Evolutionary conservation across 2,329 filamentous ascomycete genomes (phyloP).

Genomic region (Tolypocladium inflatum): DNA sequence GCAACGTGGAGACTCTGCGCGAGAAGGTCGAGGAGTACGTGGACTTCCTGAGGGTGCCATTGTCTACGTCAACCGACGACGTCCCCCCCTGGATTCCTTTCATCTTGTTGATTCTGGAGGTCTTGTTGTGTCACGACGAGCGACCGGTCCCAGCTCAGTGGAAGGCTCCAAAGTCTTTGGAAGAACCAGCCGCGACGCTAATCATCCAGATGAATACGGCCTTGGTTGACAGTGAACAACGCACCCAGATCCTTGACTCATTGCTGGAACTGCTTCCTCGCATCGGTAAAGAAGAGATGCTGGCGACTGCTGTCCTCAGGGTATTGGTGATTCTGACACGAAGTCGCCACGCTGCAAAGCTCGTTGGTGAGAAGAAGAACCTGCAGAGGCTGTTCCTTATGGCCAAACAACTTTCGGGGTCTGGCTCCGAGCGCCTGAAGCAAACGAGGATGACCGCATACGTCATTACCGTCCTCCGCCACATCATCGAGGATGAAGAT

Average conservation of each 20-base stretch:
- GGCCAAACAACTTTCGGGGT: slow-evolving; percentile 81
- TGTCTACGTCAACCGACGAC: slow-evolving; percentile 61
- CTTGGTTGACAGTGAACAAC: slow-evolving; percentile 47
- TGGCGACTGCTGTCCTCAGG: slow-evolving; percentile 75
- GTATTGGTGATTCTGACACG: slow-evolving; percentile 84
- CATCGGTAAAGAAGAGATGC: slow-evolving; percentile 75
- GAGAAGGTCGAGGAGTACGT: slow-evolving; percentile 70
- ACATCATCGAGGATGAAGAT: slow-evolving; percentile 89
- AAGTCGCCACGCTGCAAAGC: slow-evolving; percentile 61
- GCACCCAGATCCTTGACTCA: slow-evolving; percentile 61
- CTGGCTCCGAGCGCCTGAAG: slow-evolving; percentile 63
- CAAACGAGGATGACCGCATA: slow-evolving; percentile 43
- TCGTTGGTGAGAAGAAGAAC: slow-evolving; percentile 79
- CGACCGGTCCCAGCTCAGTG: slow-evolving; percentile 68
- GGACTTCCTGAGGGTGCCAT: slow-evolving; percentile 64
- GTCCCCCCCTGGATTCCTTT: slow-evolving; percentile 90
- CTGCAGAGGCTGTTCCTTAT: slow-evolving; percentile 87
- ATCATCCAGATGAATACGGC: slow-evolving; percentile 54
- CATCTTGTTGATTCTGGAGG: slow-evolving; percentile 82
- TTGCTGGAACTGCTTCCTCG: slow-evolving; percentile 78
- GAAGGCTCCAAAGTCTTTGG: slow-evolving; percentile 45
- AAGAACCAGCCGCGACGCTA: slow-evolving; percentile 39
- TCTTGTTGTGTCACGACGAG: slow-evolving; percentile 80
- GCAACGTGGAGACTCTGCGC: slow-evolving; percentile 64
- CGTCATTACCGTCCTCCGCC: slow-evolving; percentile 79